Conservation (phyloP, 371 early-diverging fungal species). For the Parasitella parasitica region DNA sequence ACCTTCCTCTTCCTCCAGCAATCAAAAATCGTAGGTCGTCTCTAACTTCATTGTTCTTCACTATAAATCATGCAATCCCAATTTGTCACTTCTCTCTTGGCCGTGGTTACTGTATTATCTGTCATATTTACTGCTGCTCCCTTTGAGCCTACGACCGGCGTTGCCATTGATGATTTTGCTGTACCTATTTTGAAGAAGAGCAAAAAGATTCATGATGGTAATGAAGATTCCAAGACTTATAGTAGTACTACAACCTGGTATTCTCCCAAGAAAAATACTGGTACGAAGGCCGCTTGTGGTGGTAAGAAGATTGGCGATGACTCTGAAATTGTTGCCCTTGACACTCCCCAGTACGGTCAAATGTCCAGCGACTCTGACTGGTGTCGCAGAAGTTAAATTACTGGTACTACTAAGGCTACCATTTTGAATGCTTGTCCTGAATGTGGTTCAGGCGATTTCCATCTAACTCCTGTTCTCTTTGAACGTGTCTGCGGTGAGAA, state of each 20-base stretch:
- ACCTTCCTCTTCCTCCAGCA: neutral
- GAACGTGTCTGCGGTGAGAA: slow-evolving; percentile 18
- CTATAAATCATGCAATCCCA: slow-evolving; percentile 3
- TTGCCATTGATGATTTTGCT: neutral
- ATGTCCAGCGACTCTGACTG: slow-evolving; percentile 10
- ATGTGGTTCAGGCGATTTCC: slow-evolving; percentile 14
- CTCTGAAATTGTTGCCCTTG: slow-evolving; percentile 17
- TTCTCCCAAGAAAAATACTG: slow-evolving; percentile 16
- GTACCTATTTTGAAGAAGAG: slow-evolving; percentile 1
- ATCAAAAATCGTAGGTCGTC: neutral
- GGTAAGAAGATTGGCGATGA: slow-evolving; percentile 1
- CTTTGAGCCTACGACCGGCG: neutral
- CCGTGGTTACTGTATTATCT: neutral
- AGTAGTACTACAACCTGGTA: slow-evolving; percentile 23
- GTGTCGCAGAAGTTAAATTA: slow-evolving; percentile 28
- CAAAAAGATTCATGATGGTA: neutral
- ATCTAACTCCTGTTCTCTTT: slow-evolving; percentile 22
- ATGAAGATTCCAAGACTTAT: neutral
- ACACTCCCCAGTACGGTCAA: slow-evolving; percentile 15
- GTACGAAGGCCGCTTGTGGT: slow-evolving; percentile 15
- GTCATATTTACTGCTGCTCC: slow-evolving; percentile 7
- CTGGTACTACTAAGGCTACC: slow-evolving; percentile 12
- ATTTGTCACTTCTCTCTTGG: neutral
- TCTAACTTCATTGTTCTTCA: neutral
- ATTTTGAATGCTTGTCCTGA: slow-evolving; percentile 23